Conservation (phyloP, 2,329 filamentous ascomycete genomes). For the Ophiostoma piceae region DNA sequence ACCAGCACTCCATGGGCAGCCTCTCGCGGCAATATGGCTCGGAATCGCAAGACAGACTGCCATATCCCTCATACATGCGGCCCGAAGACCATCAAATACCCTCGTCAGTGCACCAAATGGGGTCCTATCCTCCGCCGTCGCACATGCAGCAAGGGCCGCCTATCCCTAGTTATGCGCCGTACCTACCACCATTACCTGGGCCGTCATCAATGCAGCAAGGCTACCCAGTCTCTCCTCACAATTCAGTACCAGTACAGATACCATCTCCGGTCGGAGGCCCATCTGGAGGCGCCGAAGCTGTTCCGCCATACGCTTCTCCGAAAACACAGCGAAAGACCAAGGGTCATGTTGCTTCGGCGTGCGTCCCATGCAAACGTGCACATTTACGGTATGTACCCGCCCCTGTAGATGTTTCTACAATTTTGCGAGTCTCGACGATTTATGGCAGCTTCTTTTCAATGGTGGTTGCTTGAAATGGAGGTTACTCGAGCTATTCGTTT, state of each 20-base stretch:
- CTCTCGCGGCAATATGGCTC: conserved; percentile 36
- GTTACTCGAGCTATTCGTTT: neutral
- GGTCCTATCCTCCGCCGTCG: conserved; percentile 31
- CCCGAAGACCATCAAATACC: conserved; percentile 33
- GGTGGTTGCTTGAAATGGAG: neutral
- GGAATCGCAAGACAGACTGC: conserved; percentile 39
- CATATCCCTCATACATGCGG: conserved; percentile 38
- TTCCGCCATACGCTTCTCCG: conserved; percentile 48
- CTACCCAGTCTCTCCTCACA: conserved; percentile 27
- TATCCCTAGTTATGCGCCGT: conserved; percentile 32
- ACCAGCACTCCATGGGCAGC: conserved; percentile 2
- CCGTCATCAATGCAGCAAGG: conserved; percentile 25
- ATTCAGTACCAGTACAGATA: conserved; percentile 40
- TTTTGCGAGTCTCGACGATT: neutral
- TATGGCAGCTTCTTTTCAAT: neutral
- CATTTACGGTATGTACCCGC: conserved; percentile 58
- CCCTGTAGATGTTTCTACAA: neutral
- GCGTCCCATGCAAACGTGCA: conserved; percentile 78
- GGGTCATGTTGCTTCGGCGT: conserved; percentile 77
- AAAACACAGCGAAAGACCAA: conserved; percentile 65
- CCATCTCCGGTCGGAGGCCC: conserved; percentile 39
- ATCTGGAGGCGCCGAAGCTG: conserved; percentile 24
- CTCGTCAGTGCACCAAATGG: conserved; percentile 27
- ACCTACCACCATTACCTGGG: conserved; percentile 30
- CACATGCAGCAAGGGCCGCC: conserved; percentile 29